These are phyloP conservation scores for Russula abietina DNA, from an alignment of 768 basidiomycete genomes.

Conservation along the genomic window DNA sequence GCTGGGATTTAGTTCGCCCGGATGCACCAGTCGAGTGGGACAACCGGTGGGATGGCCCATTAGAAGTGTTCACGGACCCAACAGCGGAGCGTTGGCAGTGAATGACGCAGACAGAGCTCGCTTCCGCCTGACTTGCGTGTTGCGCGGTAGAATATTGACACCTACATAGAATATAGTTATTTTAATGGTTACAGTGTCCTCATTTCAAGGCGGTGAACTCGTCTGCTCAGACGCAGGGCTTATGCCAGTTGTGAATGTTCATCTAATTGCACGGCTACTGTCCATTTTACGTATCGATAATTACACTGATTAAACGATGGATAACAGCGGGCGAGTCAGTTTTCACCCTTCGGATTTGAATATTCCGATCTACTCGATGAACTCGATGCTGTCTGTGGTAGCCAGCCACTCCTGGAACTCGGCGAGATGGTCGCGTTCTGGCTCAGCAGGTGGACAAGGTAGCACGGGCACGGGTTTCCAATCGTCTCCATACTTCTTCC, in stretches of 20 bases:
- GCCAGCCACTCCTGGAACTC: constrained; percentile 44
- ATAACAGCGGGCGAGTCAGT: not conserved
- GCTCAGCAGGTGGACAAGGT: not conserved
- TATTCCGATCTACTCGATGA: constrained; percentile 1
- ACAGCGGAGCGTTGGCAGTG: constrained; percentile 16
- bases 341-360: not conserved
- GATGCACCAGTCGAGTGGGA: constrained; percentile 69
- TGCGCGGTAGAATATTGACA: not conserved
- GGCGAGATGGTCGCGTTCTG: constrained; percentile 45
- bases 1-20: constrained; percentile 72
- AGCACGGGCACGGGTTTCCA: constrained; percentile 11
- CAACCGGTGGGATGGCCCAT: constrained; percentile 52
- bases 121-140: not conserved
- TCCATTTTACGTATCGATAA: not conserved
- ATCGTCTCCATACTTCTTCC: constrained; percentile 9
- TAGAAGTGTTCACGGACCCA: constrained; percentile 56
- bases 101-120: not conserved
- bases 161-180: not conserved
- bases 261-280: not conserved
- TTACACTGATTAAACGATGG: not conserved
- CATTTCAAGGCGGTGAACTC: not conserved
- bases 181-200: constrained; percentile 1
- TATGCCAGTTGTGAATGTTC: not conserved
- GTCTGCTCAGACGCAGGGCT: not conserved
- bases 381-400: constrained; percentile 18